These are phyloP conservation scores for Neckera pumila DNA, from an alignment of 225 moss, liverwort and hornwort species.

Conservation along the genomic window DNA sequence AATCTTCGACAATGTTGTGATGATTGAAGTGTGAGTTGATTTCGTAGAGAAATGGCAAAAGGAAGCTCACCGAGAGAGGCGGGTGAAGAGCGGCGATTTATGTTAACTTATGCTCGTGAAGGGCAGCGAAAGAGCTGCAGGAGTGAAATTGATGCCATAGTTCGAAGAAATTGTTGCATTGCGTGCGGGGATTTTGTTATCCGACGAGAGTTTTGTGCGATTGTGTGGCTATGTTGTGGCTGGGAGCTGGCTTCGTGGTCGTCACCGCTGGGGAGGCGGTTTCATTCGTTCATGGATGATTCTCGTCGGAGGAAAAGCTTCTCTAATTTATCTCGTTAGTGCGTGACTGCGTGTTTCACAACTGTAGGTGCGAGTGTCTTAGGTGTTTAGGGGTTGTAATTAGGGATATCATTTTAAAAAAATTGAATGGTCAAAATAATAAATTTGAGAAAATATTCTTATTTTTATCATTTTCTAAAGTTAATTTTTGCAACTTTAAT, in stretches of 20 bases:
- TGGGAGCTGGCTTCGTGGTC: neutral
- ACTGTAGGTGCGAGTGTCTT: no score
- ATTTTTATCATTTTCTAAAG: rapidly evolving
- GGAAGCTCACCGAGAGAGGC: neutral
- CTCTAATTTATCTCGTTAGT: neutral
- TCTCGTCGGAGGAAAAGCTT: neutral
- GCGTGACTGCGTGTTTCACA: no score
- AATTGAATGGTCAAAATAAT: neutral
- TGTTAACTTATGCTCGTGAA: neutral
- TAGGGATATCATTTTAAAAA: neutral
- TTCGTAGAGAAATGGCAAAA: neutral
- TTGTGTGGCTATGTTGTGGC: neutral
- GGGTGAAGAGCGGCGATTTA: neutral
- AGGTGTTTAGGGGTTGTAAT: no score
- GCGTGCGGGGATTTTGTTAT: neutral
- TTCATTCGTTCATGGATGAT: neutral
- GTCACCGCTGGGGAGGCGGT: no score
- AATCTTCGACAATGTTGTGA: neutral
- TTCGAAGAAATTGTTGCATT: neutral
- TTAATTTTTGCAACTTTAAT: neutral
- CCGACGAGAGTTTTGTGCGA: neutral
- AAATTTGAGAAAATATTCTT: neutral
- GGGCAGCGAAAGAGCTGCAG: neutral
- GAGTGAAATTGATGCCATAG: neutral
- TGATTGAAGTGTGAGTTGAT: neutral